Evolutionary conservation across 2,329 filamentous ascomycete genomes (phyloP), one percentile per base, ranked within the genome.

Genomic region (Penicillium occitanis): DNA sequence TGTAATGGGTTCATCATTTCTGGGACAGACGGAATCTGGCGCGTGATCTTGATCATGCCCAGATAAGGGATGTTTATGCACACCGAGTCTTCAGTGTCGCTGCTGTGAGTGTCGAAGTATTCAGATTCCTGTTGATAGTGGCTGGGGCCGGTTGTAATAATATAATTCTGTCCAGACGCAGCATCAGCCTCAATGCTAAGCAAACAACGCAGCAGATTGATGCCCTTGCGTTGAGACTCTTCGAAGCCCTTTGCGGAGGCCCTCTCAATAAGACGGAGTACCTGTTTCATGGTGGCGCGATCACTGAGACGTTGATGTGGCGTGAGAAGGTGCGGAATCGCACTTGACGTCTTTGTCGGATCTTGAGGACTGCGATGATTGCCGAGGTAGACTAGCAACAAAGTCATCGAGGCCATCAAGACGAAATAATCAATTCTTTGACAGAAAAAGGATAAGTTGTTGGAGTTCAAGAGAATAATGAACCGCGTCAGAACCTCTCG

Each of bases 181-280:
- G 61, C 61, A 37, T 63, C 61, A n/a, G 61, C 61, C 19, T 63
- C 61, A 28, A 63, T 25, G 22, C 46, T 55, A 2, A 63, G 61
- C 61, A 63, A 17, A 30, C 61, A 63, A 13, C 22, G 46, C 14
- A 63, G 22, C 22, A 63, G 19, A 28, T 63, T 63, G n/a, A 63
- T 14, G 8, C 61, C 61, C 50, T 63, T 63, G n/a, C 61, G 33
- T 13, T 40, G 42, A 25, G 46, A 63, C n/a, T 53, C 30, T 8
- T 63, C 35, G 11, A 55, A 55, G 3, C 48, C 61, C 50, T 63
- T 40, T 37, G 35, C 19, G 5, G 48, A 63, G 2, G 46, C 33
- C 30, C n/a, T 19, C 19, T 51, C 46, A 4, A 37, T 55, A 2
- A 35, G 30, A 55, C 51, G 51, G 8, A 55, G 51, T 3, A 33